Evolutionary conservation across 108 stramenopile species (phyloP).

Genomic region (Nitzschia putrida): DNA sequence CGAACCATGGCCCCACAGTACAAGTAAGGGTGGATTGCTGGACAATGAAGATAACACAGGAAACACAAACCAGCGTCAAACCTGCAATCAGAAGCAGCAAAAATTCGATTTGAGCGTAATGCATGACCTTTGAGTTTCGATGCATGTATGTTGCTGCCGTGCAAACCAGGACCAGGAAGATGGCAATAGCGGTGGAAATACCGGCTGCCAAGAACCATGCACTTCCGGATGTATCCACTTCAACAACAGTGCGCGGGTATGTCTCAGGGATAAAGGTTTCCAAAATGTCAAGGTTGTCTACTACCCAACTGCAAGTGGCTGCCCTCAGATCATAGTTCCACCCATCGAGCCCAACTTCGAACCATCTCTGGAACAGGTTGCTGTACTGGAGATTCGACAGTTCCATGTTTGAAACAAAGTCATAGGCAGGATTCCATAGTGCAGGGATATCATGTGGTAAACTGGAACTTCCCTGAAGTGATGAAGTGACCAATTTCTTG

Average conservation of each 20-base stretch:
- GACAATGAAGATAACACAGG: background rate
- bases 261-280: slow-evolving; percentile 21
- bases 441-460: background rate
- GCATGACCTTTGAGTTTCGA: slow-evolving; percentile 7
- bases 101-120: slow-evolving; percentile 31
- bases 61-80: background rate
- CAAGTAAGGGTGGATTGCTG: background rate
- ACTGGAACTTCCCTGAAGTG: background rate
- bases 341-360: background rate
- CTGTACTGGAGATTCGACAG: slow-evolving; percentile 13
- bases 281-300: slow-evolving; percentile 27
- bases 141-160: background rate
- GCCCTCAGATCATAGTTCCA: background rate
- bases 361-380: slow-evolving; percentile 6
- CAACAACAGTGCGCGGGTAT: slow-evolving; percentile 21
- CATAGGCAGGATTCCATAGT: slow-evolving; percentile 25
- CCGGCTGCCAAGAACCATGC: background rate
- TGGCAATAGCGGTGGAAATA: background rate
- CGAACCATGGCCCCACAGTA: background rate
- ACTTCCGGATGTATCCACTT: background rate
- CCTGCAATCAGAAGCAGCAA: slow-evolving; percentile 1
- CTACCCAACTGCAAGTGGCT: slow-evolving; percentile 29
- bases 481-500: slow-evolving; percentile 11
- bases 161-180: background rate
- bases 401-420: background rate